Conservation (phyloP, 2,329 filamentous ascomycete genomes). For the Aspergillus sp. region DNA sequence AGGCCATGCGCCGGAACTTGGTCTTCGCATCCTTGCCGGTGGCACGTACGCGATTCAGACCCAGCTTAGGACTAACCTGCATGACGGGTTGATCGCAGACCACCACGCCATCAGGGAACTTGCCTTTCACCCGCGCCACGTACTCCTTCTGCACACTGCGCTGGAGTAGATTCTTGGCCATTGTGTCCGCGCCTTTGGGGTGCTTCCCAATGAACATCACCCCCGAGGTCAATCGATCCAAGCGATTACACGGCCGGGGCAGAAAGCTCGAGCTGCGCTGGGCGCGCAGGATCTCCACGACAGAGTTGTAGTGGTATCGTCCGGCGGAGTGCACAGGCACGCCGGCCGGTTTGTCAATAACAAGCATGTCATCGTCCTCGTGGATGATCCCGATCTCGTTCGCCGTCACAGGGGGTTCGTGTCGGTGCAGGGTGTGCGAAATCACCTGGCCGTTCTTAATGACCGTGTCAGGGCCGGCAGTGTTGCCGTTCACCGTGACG, state of each 20-base stretch:
- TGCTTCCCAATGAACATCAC: conserved; percentile 98
- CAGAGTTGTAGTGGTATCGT: conserved; percentile 89
- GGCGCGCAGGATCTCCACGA: conserved; percentile 85
- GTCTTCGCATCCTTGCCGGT: conserved; percentile 85
- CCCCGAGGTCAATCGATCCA: conserved; percentile 87
- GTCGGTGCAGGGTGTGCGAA: conserved; percentile 86
- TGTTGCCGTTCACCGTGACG: conserved; percentile 73
- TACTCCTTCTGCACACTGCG: conserved; percentile 93
- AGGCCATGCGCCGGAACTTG: conserved; percentile 86
- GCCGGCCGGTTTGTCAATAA: conserved; percentile 93
- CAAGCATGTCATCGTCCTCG: conserved; percentile 86
- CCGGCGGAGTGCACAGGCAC: conserved; percentile 93
- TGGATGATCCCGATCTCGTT: conserved; percentile 74
- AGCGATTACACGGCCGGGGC: conserved; percentile 74
- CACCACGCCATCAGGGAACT: conserved; percentile 84
- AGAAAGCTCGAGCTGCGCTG: conserved; percentile 55
- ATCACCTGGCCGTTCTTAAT: conserved; percentile 86
- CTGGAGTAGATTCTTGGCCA: conserved; percentile 67
- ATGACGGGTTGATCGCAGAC: conserved; percentile 91
- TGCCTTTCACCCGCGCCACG: conserved; percentile 78
- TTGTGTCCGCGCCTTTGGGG: conserved; percentile 64
- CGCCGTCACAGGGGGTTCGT: conserved; percentile 85
- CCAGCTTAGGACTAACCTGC: conserved; percentile 88
- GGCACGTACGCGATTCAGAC: conserved; percentile 86
- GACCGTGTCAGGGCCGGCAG: conserved; percentile 57